These are phyloP conservation scores for Hypoxylon sp. DNA, from an alignment of 2,329 filamentous ascomycete species.

Conservation along the genomic window DNA sequence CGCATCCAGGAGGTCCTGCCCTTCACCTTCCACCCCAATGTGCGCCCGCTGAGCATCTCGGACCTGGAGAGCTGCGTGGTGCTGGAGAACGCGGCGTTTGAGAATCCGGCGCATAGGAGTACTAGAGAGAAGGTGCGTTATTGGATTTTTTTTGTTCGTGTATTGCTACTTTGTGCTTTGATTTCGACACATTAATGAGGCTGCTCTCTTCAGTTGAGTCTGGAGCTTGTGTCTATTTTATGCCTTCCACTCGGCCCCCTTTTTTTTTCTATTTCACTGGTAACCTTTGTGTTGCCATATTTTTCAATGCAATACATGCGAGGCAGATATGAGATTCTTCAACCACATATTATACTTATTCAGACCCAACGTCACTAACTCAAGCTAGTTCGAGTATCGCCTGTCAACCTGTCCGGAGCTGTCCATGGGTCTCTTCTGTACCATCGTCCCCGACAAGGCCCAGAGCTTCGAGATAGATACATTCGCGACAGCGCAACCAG, in stretches of 20 bases:
- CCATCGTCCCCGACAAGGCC: conserved; percentile 62
- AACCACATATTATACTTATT: background rate
- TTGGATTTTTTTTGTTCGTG: background rate
- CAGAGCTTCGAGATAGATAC: conserved; percentile 66
- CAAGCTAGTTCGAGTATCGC: conserved; percentile 77
- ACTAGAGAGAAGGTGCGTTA: conserved; percentile 65
- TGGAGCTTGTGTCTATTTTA: background rate
- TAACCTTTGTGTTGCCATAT: background rate
- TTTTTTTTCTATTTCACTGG: background rate
- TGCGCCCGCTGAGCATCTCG: conserved; percentile 76
- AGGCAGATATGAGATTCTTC: background rate
- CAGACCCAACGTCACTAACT: conserved; percentile 2
- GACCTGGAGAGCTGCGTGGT: conserved; percentile 72
- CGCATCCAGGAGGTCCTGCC: conserved; percentile 60
- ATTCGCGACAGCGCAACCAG: conserved; percentile 64
- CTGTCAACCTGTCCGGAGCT: conserved; percentile 81
- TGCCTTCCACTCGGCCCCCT: too few relatives aligned
- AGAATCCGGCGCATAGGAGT: conserved; percentile 62
- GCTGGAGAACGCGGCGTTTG: conserved; percentile 68
- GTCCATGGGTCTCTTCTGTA: conserved; percentile 83
- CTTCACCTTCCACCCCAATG: conserved; percentile 77
- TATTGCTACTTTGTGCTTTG: conserved; percentile 1
- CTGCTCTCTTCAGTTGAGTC: background rate
- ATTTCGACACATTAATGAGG: background rate
- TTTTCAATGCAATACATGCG: background rate